Conservation (phyloP, 1,139 yeast genomes). For the Zhuliangozyma blackwelliae region DNA sequence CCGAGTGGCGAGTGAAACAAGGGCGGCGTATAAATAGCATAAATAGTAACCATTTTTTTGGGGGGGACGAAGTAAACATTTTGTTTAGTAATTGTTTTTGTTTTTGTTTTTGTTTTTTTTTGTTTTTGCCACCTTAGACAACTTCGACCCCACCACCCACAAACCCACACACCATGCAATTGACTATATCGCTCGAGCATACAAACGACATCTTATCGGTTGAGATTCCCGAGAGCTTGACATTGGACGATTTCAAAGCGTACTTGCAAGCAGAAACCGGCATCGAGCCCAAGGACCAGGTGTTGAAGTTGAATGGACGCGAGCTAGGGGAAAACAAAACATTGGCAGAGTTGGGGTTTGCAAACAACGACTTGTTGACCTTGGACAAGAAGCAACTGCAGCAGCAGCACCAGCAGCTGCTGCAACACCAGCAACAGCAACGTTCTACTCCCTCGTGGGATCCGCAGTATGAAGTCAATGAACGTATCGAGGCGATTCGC, state of each 20-base stretch:
- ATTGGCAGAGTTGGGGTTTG: conserved; percentile 44
- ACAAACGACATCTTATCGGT: conserved; percentile 33
- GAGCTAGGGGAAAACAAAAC: conserved; percentile 33
- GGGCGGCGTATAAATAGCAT: too few relatives aligned
- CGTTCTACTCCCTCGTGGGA: not conserved
- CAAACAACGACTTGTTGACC: conserved; percentile 57
- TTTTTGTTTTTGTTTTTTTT: too few relatives aligned
- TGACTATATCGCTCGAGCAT: conserved; percentile 32
- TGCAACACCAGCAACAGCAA: too few relatives aligned
- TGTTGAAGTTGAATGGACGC: conserved; percentile 44
- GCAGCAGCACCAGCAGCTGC: conserved; percentile 5
- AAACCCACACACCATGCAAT: conserved; percentile 22
- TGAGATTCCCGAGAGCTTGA: conserved; percentile 62
- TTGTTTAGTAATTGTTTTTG: too few relatives aligned
- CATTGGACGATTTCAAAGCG: conserved; percentile 67
- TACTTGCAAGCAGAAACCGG: conserved; percentile 72
- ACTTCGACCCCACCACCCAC: too few relatives aligned
- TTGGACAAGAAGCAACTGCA: conserved; percentile 14
- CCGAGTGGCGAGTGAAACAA: too few relatives aligned
- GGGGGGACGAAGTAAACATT: too few relatives aligned
- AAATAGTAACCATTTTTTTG: too few relatives aligned
- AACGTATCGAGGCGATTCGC: conserved; percentile 49
- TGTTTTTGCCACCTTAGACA: too few relatives aligned
- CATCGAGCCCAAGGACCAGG: conserved; percentile 44
- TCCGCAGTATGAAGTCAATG: conserved; percentile 18